Conservation (phyloP, 225 moss, liverwort and hornwort species). For the Physcomitrellopsis africana region DNA sequence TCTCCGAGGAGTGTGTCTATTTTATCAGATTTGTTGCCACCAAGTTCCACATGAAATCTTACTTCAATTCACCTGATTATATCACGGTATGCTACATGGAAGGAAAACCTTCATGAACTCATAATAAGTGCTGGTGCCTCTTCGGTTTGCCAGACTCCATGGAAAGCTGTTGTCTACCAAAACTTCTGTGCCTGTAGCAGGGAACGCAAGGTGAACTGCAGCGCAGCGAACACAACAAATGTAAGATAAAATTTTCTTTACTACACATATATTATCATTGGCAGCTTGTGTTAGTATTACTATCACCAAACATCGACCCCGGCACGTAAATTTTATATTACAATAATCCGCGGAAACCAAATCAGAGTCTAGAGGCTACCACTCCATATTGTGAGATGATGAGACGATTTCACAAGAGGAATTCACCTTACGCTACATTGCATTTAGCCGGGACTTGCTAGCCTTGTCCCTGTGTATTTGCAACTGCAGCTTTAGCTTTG, state of each 20-base stretch:
- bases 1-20: neutral
- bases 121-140: neutral
- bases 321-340: neutral
- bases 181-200: constrained; percentile 36
- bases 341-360: neutral
- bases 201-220: constrained; percentile 23
- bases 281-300: constrained; percentile 10
- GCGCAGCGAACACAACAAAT: constrained; percentile 45
- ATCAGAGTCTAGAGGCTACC: neutral
- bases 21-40: neutral
- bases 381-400: constrained; percentile 2
- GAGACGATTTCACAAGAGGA: neutral
- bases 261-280: neutral
- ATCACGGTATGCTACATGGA: neutral
- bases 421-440: neutral
- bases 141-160: constrained; percentile 27
- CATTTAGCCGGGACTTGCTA: neutral
- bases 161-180: constrained; percentile 34
- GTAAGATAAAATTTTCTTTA: constrained; percentile 29
- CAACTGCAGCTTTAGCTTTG: neutral
- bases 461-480: neutral
- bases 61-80: neutral
- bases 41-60: neutral
- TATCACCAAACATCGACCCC: neutral
- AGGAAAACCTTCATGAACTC: neutral